phyloP scores from a whole-genome alignment of 2,329 filamentous ascomycete species.

The Aaosphaeria pasadenensis region DNA sequence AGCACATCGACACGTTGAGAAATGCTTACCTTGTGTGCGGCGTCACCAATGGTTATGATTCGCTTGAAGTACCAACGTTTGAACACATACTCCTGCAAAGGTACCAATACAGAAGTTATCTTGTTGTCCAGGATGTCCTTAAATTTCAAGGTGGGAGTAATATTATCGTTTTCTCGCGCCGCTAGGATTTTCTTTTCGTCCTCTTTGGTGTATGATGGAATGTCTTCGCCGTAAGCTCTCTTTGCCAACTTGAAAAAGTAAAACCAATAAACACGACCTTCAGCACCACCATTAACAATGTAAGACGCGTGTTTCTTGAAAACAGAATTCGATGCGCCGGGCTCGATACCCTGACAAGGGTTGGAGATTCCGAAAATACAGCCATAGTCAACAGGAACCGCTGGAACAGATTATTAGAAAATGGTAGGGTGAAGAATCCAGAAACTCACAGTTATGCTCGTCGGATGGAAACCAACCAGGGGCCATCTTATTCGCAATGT shows the following conservation, averaged over 20 bases:
- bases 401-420: not conserved
- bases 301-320: not conserved
- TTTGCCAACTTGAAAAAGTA: not conserved
- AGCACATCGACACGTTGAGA: too few species aligned
- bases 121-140: not conserved
- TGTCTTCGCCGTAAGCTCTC: not conserved
- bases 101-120: not conserved
- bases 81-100: not conserved
- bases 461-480: conserved; percentile 1
- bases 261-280: not conserved
- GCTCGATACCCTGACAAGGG: not conserved
- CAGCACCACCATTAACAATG: not conserved
- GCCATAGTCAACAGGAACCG: not conserved
- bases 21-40: not conserved
- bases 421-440: not conserved
- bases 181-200: not conserved
- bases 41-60: not conserved
- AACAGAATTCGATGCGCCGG: not conserved
- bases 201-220: not conserved
- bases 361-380: not conserved
- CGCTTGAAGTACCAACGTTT: not conserved
- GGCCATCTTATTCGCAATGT: not conserved
- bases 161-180: not conserved
- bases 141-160: not conserved
- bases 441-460: not conserved